Conservation (phyloP, 1,284 basidiomycete species). For the Porogramme epimiltina region DNA sequence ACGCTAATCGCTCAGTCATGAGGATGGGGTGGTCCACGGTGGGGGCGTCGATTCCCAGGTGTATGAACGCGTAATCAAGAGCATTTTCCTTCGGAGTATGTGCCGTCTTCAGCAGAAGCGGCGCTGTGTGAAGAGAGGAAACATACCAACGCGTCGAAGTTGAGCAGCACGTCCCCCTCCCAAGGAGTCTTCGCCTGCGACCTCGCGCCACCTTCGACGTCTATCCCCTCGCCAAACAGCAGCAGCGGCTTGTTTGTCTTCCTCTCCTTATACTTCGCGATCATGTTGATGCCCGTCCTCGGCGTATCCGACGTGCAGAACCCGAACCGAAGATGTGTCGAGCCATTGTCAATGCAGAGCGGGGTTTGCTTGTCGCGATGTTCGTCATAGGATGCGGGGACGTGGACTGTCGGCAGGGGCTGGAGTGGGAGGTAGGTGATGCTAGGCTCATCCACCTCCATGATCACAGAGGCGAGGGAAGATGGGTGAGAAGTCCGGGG, state of each 20-base stretch:
- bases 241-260: slow-evolving; percentile 79
- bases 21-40: slow-evolving; percentile 88
- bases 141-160: slow-evolving; percentile 89
- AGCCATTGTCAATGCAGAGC: slow-evolving; percentile 93
- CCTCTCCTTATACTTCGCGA: slow-evolving; percentile 88
- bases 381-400: slow-evolving; percentile 31
- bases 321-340: slow-evolving; percentile 88
- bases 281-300: slow-evolving; percentile 65
- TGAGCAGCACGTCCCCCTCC: slow-evolving; percentile 89
- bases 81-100: slow-evolving; percentile 81
- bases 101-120: background rate
- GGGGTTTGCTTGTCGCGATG: slow-evolving; percentile 52
- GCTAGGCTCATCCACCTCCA: slow-evolving; percentile 23
- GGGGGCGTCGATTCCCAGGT: slow-evolving; percentile 81
- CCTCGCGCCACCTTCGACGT: slow-evolving; percentile 81
- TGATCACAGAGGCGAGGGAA: background rate
- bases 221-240: slow-evolving; percentile 84
- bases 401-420: slow-evolving; percentile 25
- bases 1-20: slow-evolving; percentile 92
- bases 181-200: slow-evolving; percentile 80
- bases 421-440: slow-evolving; percentile 30
- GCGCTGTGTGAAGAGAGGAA: background rate
- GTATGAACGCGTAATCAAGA: slow-evolving; percentile 89
- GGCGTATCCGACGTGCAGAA: slow-evolving; percentile 65
- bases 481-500: background rate